A percentile compares a stretch with the other conserved stretches of the same genome.
phyloP scores from a whole-genome alignment of 768 basidiomycete species.

The Clitopilus passeckerianus region DNA sequence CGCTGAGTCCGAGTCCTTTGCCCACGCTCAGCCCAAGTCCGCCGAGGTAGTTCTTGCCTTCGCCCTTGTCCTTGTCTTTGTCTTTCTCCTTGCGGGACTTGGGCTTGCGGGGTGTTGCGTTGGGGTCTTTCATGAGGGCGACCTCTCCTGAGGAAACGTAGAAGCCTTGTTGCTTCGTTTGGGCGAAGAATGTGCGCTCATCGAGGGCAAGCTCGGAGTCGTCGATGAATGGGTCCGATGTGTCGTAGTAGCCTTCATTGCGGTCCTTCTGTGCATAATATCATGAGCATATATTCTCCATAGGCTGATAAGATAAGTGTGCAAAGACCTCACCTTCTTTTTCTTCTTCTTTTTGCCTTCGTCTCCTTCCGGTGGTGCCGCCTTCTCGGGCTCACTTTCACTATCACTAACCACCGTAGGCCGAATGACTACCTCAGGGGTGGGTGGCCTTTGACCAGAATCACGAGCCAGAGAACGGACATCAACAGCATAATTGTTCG shows the following conservation, averaged over 20 bases:
- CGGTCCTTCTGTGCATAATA: constrained; percentile 37
- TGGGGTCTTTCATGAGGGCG: constrained; percentile 68
- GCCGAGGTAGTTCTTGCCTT: constrained; percentile 37
- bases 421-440: constrained; percentile 34
- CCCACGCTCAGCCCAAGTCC: not conserved
- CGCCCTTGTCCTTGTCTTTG: not conserved
- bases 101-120: constrained; percentile 66
- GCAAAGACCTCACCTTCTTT: constrained; percentile 22
- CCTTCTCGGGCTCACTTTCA: constrained; percentile 28
- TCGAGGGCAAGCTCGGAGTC: constrained; percentile 91
- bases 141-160: constrained; percentile 89
- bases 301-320: constrained; percentile 1
- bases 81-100: constrained; percentile 32
- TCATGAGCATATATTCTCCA: not conserved
- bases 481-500: constrained; percentile 71
- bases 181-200: constrained; percentile 85
- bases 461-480: constrained; percentile 52
- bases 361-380: constrained; percentile 5
- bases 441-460: constrained; percentile 60
- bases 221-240: constrained; percentile 92
- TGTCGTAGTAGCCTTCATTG: constrained; percentile 81
- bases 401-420: constrained; percentile 12
- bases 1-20: not conserved
- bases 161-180: constrained; percentile 90
- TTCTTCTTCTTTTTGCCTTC: constrained; percentile 27